Percentiles rank a stretch among this genome's conserved stretches.
phyloP scores from a whole-genome alignment of 1,139 yeast species.

The Blastobotrys serpentis region DNA sequence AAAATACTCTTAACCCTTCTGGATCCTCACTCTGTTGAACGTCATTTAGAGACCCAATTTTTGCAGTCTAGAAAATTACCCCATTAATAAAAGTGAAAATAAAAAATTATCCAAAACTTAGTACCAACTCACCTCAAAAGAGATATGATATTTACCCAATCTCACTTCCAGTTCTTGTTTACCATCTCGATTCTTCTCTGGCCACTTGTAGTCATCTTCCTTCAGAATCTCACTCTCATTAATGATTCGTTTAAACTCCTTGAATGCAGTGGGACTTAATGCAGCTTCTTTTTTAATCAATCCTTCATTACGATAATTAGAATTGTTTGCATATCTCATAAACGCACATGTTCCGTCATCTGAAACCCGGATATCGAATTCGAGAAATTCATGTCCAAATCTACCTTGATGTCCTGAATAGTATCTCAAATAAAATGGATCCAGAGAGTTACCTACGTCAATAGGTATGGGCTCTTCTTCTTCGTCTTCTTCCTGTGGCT shows the following conservation, averaged over 20 bases:
- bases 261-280: constrained; percentile 40
- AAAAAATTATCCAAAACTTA: neutral
- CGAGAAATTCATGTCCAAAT: constrained; percentile 49
- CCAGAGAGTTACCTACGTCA: constrained; percentile 20
- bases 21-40: constrained; percentile 45
- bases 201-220: constrained; percentile 47
- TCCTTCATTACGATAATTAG: constrained; percentile 47
- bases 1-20: constrained; percentile 46
- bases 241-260: constrained; percentile 40
- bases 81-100: too few relatives aligned
- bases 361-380: constrained; percentile 42
- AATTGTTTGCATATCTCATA: constrained; percentile 47
- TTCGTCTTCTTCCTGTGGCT: constrained; percentile 11
- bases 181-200: constrained; percentile 44
- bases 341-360: constrained; percentile 40
- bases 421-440: constrained; percentile 42
- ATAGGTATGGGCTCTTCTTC: constrained; percentile 13
- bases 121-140: constrained; percentile 36
- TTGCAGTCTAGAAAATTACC: constrained; percentile 34
- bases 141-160: constrained; percentile 40
- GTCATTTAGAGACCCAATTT: constrained; percentile 44
- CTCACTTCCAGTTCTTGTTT: constrained; percentile 47
- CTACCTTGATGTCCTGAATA: constrained; percentile 47
- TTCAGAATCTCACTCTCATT: constrained; percentile 43
- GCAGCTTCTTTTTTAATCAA: constrained; percentile 44